These are phyloP conservation scores for Monascus purpureus DNA, from an alignment of 495 filamentous ascomycete species.

Conservation along the genomic window DNA sequence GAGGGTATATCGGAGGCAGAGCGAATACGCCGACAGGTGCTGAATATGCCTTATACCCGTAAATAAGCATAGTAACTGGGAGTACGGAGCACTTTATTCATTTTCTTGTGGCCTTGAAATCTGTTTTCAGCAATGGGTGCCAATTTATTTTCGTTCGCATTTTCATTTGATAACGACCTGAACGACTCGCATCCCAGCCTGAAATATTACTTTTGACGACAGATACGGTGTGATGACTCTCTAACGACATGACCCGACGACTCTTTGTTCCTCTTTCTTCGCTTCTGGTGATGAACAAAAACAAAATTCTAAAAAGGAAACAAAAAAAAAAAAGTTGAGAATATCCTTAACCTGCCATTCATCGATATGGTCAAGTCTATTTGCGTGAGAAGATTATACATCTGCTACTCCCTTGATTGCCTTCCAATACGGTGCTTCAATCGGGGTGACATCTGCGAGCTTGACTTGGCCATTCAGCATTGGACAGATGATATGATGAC, in stretches of 20 bases:
- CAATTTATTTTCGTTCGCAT: conserved; percentile 13
- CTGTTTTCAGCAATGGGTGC: background rate
- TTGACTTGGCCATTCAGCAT: no score
- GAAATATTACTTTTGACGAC: background rate
- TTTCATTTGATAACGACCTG: conserved; percentile 2
- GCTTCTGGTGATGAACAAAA: no score
- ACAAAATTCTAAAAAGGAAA: background rate
- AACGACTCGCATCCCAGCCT: background rate
- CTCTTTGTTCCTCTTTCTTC: background rate
- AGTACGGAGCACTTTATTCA: conserved; percentile 2
- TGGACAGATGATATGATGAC: no score
- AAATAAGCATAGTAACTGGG: conserved; percentile 9
- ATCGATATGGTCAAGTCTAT: no score
- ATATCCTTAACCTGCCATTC: background rate
- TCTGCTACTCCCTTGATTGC: no score
- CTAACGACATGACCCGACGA: background rate
- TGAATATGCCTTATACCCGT: conserved; percentile 26
- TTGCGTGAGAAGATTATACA: no score
- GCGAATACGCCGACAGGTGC: conserved; percentile 30
- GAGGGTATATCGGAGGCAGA: conserved; percentile 33
- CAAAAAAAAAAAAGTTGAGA: background rate
- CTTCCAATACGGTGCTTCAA: no score
- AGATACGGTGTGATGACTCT: background rate
- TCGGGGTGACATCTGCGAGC: no score
- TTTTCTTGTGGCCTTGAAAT: conserved; percentile 7